Base-by-base conservation (phyloP, 257 asterid species). In the Schizonepeta tenuifolia region DNA sequence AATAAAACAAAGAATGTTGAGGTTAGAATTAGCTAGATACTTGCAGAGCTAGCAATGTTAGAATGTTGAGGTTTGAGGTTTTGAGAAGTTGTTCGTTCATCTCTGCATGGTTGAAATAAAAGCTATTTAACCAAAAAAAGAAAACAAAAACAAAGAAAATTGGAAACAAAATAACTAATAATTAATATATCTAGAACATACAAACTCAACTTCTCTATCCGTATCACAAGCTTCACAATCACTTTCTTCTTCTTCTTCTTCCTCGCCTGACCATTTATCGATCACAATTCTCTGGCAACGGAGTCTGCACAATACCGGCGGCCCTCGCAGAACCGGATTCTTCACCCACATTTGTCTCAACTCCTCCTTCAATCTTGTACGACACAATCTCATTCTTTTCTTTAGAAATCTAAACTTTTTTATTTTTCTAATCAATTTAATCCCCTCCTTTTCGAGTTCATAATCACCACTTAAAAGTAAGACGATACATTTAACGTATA, bases 281-380 rank as follows among this genome's bases (percentile, higher is more conserved):
- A 24, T 49, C 38, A 38, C 43, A 7, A 5, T 71, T 46, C 41
- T 53, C 12, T 2, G 67, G 15, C 50, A 20, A 4, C 59, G 60
- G 6, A n/a, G 2, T 46, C 12, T 26, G 13, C 79, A 80, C 5
- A 70, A 74, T 0, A 9, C 3, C 1, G 81, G 75, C 6, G 60
- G 46, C 6, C 15, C 46, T 22, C 10, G 20, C 20, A 72, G 0
- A 2, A 24, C 0, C 0, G 53, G 31, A 24, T 80, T 83, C 7
- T 20, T 43, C 15, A 80, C 72, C 85, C 83, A 80, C 9, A 77
- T 71, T 4, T 1, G 3, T 17, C 46, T 7, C 56, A 83, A 1
- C 3, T 66, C 71, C 20, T 8, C 14, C 3, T 8, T 28, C 77
- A 83, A 46, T 2, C 69, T 75, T 0, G 38, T 13, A 9, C 83